These are phyloP conservation scores for Alternaria sp. DNA, from an alignment of 2,329 filamentous ascomycete species.

Conservation along the genomic window DNA sequence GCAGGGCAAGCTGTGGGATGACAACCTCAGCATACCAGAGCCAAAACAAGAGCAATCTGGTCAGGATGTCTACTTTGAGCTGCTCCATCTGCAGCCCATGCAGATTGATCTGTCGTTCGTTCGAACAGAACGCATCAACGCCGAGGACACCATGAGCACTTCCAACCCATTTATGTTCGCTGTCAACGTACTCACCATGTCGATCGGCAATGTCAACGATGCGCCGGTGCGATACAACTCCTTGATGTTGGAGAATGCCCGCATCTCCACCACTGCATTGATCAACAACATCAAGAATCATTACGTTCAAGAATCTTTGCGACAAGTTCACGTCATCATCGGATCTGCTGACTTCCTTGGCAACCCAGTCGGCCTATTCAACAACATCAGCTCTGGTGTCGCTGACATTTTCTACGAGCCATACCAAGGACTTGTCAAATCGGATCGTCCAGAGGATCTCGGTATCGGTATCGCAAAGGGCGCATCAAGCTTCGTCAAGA, in stretches of 20 bases:
- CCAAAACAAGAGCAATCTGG: slow-evolving; percentile 83
- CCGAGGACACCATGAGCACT: slow-evolving; percentile 85
- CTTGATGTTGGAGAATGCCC: slow-evolving; percentile 91
- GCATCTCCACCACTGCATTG: slow-evolving; percentile 84
- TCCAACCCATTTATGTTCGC: slow-evolving; percentile 99
- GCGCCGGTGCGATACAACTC: slow-evolving; percentile 94
- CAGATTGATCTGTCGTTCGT: slow-evolving; percentile 97
- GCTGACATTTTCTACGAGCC: slow-evolving; percentile 99
- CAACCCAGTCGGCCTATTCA: slow-evolving; percentile 97
- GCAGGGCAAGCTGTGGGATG: slow-evolving; percentile 87
- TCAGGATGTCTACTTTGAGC: slow-evolving; percentile 97
- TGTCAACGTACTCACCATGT: slow-evolving; percentile 98
- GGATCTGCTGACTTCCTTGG: slow-evolving; percentile 97
- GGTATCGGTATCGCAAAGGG: slow-evolving; percentile 96
- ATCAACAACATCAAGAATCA: slow-evolving; percentile 89
- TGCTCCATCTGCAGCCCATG: slow-evolving; percentile 97
- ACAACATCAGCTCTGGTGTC: slow-evolving; percentile 95
- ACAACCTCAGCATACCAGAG: slow-evolving; percentile 89
- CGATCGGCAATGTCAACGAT: slow-evolving; percentile 98
- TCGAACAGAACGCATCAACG: slow-evolving; percentile 94
- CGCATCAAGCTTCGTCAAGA: slow-evolving; percentile 96
- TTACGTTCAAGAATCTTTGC: slow-evolving; percentile 94
- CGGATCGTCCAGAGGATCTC: slow-evolving; percentile 92
- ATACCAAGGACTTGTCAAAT: slow-evolving; percentile 96
- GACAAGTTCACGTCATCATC: slow-evolving; percentile 96